Evolutionary conservation across 2,329 filamentous ascomycete genomes (phyloP), one percentile per base, ranked within the genome.

Genomic region (Scytalidium lignicola): DNA sequence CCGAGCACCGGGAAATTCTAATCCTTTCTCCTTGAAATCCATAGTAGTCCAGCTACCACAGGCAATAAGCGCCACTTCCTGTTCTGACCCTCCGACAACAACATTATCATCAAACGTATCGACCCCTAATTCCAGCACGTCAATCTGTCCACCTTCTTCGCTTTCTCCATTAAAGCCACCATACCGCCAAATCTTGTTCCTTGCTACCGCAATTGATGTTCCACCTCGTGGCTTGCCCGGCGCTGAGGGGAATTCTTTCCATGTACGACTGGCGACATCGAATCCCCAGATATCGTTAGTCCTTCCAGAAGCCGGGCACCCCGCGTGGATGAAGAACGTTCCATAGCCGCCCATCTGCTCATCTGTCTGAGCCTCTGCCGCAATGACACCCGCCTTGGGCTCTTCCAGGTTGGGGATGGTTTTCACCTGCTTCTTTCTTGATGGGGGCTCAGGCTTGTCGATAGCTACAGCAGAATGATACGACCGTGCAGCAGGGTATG

Each of bases 261-360:
- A 95, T 2, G 74, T 72, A 47, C 74, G 71, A 7, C 74, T 74
- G 43, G 70, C 71, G 20, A 92, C 67, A 60, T 86, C 82, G 62
- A 95, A 95, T 0, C 81, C 80, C 90, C 90, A 95, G 5, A 91
- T 67, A 62, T 95, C 90, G 10, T 73, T 70, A 37, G 73, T 71
- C 2, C 87, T 72, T 2, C 82, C 72, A 10, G 82, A 85, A 22
- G 70, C 75, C 5, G 78, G 75, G 59, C 83, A 87, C 3, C 90
- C 89, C 3, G 86, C 88, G 64, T 95, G 89, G 26, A 95, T 65
- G 62, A 88, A 85, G 42, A 95, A 72, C 0, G 80, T 87, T 18
- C 84, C 82, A 48, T 80, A 78, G 3, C 84, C 85, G 4, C 84
- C 85, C 2, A 71, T 72, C 57, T 81, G 79, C 57, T 83, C 77